Evolutionary conservation across 164 flowering plant species (phyloP), one percentile per base, ranked within the genome.

Genomic region (Aristolochia contorta): DNA sequence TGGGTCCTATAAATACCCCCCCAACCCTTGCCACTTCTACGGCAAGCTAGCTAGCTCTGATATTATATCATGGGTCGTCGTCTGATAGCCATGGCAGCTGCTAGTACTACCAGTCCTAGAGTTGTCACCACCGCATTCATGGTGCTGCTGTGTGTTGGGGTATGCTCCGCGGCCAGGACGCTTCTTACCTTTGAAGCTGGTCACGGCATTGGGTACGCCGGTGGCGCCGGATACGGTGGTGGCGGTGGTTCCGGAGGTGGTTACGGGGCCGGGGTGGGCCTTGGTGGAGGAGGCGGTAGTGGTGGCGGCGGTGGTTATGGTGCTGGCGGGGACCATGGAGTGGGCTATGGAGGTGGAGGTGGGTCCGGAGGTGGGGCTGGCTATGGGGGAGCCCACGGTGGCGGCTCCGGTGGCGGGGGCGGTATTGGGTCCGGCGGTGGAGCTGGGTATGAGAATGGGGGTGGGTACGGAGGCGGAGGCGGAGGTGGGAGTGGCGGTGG

Each of bases 121-220:
- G 54, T 48, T 57, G 13, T 30, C 22, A 23, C 33, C 30, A 18
- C 55, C 54, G 62, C 67, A 30, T 68, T 67, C 63, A 62, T 68
- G 13, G 65, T 73, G 51, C 54, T 70, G 23, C 43, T 73, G 20
- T 47, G 72, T 24, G 8, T 73, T 19, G 72, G 69, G 25, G 25
- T 65, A 24, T 70, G 76, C 55, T 61, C 67, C 13, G 77, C 77
- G 18, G 47, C 72, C 56, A 76, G 79, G 59, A 57, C 64, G 6
- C 77, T 73, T 61, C 61, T 72, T 37, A 61, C 64, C 43, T 37
- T 37, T 37, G 43, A 65, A 21, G 46, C 27, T 46, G 70, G 58
- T 7, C 15, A 25, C 49, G 67, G 57, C 18, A 65, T 55, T 7
- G 66, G 58, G 8, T 16, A 18, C 18, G 54, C 23, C 21, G 18